phyloP scores from a whole-genome alignment of 495 filamentous ascomycete genomes.

The Lentithecium fluviatile region DNA sequence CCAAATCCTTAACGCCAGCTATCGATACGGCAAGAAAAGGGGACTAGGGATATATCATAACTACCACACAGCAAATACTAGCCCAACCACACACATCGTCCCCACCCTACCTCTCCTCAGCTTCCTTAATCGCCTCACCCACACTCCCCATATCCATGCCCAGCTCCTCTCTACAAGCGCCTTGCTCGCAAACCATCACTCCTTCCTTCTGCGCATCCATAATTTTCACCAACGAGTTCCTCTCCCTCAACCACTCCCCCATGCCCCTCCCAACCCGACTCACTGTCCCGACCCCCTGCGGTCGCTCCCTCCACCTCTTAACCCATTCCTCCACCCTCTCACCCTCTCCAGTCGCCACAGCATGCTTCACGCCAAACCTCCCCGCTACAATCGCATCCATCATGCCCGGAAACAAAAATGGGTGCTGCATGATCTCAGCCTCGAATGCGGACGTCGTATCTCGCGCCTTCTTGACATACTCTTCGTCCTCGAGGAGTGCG shows the following conservation, averaged over 20 bases:
- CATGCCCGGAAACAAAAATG: conserved; percentile 80
- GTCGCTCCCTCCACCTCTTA: conserved; percentile 24
- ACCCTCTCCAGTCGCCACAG: conserved; percentile 41
- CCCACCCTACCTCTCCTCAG: not conserved
- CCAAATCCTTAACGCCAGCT: too few species aligned
- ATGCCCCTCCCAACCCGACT: conserved; percentile 33
- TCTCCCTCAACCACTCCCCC: conserved; percentile 41
- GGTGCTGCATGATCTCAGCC: conserved; percentile 86
- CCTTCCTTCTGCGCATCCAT: conserved; percentile 39
- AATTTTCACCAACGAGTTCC: conserved; percentile 42
- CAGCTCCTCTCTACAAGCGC: conserved; percentile 41
- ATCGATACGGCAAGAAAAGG: too few species aligned
- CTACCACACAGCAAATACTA: too few species aligned
- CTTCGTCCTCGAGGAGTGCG: conserved; percentile 64
- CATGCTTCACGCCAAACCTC: conserved; percentile 58
- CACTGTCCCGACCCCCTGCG: conserved; percentile 36
- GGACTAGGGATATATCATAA: too few species aligned
- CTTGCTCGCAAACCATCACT: conserved; percentile 46
- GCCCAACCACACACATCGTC: not conserved
- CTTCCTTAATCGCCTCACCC: conserved; percentile 26
- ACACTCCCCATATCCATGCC: conserved; percentile 31
- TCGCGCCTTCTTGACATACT: conserved; percentile 62
- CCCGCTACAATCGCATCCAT: conserved; percentile 70
- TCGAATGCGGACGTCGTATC: conserved; percentile 82
- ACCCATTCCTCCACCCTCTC: conserved; percentile 37